Base-by-base conservation (phyloP, 2,329 filamentous ascomycete species). In the Talaromyces islandicus region DNA sequence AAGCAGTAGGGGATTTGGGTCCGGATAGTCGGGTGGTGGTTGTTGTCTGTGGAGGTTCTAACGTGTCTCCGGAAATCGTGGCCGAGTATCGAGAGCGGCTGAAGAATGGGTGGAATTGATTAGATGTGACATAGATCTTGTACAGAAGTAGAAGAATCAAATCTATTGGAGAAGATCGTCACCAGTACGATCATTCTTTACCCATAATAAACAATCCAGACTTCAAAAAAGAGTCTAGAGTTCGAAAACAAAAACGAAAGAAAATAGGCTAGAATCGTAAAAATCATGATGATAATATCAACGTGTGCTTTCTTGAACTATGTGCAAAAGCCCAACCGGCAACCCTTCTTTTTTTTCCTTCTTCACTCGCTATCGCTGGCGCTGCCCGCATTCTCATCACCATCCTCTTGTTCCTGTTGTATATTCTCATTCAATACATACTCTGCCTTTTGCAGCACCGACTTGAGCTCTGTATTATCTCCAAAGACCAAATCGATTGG, bases 61-160 rank as follows among this genome's bases (percentile, higher is more conserved):
- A 81, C 67, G 75, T 84, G 32, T 81, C 74, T 0, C 73, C 80
- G 3, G 77, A 80, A 55, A 81, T 81, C 75, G 69, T 85, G 59
- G 75, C 74, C 30, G 74, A 76, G 57, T 84, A 80, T 75, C 75
- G 78, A 62, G 64, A 72, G 57, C 73, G 77, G 67, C 77, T 78
- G 61, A 66, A 64, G 38, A 57, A 63, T 35, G 72, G 71, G 1
- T 74, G 72, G 73, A 38, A 52, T 2, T 46, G 5, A 51, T n/a
- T 21, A 7, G 24, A 12, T 11, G 19, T 24, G 9, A 7, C 2
- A 21, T 46, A 24, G n/a, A 46, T n/a, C 4, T n/a, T 19, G 43
- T 21, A 46, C 43, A 24, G n/a, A 46, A 24, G 27, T 52, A 52
- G 25, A 14, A 43, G 10, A 52, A 29, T 52, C 24, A 52, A 52